phyloP scores from a whole-genome alignment of 192 early-diverging fungal genomes.

The Funneliformis geosporum region DNA sequence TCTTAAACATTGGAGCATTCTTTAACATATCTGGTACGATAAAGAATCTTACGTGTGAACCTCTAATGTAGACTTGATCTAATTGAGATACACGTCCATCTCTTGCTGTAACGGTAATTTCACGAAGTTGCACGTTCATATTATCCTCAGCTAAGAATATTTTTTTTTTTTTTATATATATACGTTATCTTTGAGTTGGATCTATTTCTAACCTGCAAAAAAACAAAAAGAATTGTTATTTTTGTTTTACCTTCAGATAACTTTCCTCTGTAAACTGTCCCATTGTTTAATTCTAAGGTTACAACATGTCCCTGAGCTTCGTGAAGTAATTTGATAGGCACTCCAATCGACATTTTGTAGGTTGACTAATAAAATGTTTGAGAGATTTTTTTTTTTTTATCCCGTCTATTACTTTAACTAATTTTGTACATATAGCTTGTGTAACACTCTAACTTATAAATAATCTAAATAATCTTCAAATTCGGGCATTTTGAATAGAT shows the following conservation, averaged over 20 bases:
- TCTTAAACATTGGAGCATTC: slow-evolving; percentile 99
- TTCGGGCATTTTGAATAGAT: no score
- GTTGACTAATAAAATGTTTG: background rate
- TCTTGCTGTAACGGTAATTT: slow-evolving; percentile 89
- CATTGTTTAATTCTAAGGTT: slow-evolving; percentile 94
- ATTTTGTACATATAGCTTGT: no score
- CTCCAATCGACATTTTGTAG: slow-evolving; percentile 79
- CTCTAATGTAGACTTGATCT: slow-evolving; percentile 96
- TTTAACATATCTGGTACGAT: slow-evolving; percentile 99
- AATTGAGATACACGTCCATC: slow-evolving; percentile 91
- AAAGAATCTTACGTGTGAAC: slow-evolving; percentile 89
- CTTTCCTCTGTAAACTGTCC: slow-evolving; percentile 91
- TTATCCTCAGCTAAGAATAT: slow-evolving; percentile 85
- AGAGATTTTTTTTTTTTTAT: no score
- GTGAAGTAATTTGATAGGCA: slow-evolving; percentile 94
- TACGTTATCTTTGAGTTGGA: background rate
- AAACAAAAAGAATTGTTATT: background rate
- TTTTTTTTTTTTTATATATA: background rate
- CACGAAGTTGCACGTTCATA: slow-evolving; percentile 98
- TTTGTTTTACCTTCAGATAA: slow-evolving; percentile 72
- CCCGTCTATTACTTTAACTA: no score
- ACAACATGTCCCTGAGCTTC: slow-evolving; percentile 97
- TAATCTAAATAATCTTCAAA: no score
- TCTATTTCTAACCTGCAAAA: background rate
- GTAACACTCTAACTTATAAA: no score